Percentiles rank a stretch among this genome's conserved stretches.
Conservation (phyloP, 2,329 filamentous ascomycete genomes). For the Fusarium poae region DNA sequence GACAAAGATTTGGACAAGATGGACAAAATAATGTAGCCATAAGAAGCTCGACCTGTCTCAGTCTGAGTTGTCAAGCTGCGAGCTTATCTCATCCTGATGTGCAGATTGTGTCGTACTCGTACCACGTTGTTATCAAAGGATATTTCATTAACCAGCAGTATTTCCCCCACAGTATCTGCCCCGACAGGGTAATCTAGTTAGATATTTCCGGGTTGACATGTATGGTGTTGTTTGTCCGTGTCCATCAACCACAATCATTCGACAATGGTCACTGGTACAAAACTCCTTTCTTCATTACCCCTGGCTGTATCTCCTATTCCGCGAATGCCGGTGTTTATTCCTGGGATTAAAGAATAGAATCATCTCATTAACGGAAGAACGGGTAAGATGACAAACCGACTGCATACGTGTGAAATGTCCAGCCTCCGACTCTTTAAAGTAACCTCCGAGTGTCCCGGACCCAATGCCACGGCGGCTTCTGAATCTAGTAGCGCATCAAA, state of each 20-base stretch:
- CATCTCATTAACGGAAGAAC: slow-evolving; percentile 11
- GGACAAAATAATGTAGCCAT: slow-evolving; percentile 15
- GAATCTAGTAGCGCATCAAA: neutral
- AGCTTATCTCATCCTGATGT: slow-evolving; percentile 14
- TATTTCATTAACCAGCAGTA: slow-evolving; percentile 1
- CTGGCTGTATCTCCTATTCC: slow-evolving; percentile 2
- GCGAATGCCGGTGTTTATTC: neutral
- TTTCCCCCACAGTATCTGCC: slow-evolving; percentile 2
- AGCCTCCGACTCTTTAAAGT: slow-evolving; percentile 17
- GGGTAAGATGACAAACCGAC: slow-evolving; percentile 20
- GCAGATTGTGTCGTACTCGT: slow-evolving; percentile 8
- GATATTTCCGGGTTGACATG: slow-evolving; percentile 17
- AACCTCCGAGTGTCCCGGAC: slow-evolving; percentile 20
- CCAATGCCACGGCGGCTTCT: neutral
- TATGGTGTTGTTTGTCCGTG: slow-evolving; percentile 44
- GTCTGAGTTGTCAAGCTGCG: neutral
- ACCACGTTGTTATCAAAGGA: slow-evolving; percentile 2
- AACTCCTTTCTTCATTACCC: slow-evolving; percentile 2
- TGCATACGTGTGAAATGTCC: neutral
- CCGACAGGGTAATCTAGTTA: neutral
- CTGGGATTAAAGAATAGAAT: neutral
- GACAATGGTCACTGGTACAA: slow-evolving; percentile 12
- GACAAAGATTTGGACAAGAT: neutral
- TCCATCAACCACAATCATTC: slow-evolving; percentile 33
- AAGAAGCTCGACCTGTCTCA: neutral